Evolutionary conservation across 371 early-diverging fungal genomes (phyloP), one percentile per base, ranked within the genome.

Genomic region (Lichtheimia corymbifera): DNA sequence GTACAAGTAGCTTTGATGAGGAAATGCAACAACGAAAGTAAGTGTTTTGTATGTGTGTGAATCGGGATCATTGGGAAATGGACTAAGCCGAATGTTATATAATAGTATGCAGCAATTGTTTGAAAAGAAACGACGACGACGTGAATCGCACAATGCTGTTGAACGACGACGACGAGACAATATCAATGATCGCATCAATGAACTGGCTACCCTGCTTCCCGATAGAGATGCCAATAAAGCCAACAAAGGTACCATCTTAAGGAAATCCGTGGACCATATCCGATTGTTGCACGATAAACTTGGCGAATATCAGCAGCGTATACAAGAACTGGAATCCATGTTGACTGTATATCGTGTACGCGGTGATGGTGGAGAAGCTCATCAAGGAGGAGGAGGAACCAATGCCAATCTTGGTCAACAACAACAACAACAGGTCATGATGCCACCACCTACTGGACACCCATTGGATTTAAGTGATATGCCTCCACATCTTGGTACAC

Each of bases 151-250:
- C 35, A 76, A 76, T 60, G 63, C 70, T 27, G 94, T 97, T 15
- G 97, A 97, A 66, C 80, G 97, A 57, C 88, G 97, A 42, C 83
- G 97, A 50, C 83, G 97, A 30, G 97, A 97, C 70, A 93, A 94
- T 79, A 97, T 97, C 76, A 97, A 97, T 70, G 97, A 96, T 70
- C 93, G 92, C 67, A 97, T 97, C 45, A 66, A 59, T 59, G 74
- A 74, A 52, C 58, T 74, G 24, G 68, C 71, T 3, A 74, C 66
- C 67, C 73, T 72, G 59, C 51, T 72, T 28, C 72, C 81, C 45
- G 92, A 88, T 63, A 66, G 72, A 47, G 74, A 74, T 54, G 71
- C 77, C 54, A 81, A 72, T 64, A 90, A 91, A 73, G 85, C 85
- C 40, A 91, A 91, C 77, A 93, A 92, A 71, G 93, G 92, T 5